Conservation (phyloP, 2,329 filamentous ascomycete species). For the Microdochium paspali region DNA sequence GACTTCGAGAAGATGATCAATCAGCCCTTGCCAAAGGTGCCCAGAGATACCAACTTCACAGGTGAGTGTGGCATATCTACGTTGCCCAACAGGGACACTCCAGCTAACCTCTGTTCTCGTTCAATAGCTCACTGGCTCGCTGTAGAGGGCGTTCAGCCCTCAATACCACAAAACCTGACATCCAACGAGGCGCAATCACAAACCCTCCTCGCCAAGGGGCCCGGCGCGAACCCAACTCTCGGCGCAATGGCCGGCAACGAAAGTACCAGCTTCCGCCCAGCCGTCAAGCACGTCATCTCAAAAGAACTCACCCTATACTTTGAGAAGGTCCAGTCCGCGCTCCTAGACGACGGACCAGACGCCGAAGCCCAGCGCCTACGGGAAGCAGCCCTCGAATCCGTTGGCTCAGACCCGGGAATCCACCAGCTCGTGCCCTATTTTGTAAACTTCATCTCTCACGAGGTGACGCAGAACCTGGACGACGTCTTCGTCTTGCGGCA, state of each 20-base stretch:
- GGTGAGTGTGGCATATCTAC: slow-evolving; percentile 39
- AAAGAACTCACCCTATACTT: slow-evolving; percentile 97
- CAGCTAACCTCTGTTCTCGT: slow-evolving; percentile 8
- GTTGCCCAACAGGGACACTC: neutral
- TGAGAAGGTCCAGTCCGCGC: slow-evolving; percentile 82
- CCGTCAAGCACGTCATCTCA: slow-evolving; percentile 91
- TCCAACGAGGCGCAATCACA: slow-evolving; percentile 73
- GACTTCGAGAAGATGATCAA: slow-evolving; percentile 99
- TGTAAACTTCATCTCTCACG: slow-evolving; percentile 88
- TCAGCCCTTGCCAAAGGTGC: slow-evolving; percentile 87
- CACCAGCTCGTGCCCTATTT: slow-evolving; percentile 97
- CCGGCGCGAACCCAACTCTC: slow-evolving; percentile 76
- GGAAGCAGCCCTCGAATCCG: slow-evolving; percentile 73
- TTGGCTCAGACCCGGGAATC: slow-evolving; percentile 81
- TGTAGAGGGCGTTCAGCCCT: slow-evolving; percentile 92
- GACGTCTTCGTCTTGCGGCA: slow-evolving; percentile 81
- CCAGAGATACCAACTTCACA: slow-evolving; percentile 84
- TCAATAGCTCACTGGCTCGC: slow-evolving; percentile 84
- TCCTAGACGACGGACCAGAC: slow-evolving; percentile 81
- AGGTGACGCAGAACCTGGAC: slow-evolving; percentile 88
- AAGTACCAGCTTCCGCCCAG: slow-evolving; percentile 73
- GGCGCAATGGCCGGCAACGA: slow-evolving; percentile 78
- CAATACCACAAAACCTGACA: slow-evolving; percentile 92
- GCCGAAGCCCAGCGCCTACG: slow-evolving; percentile 65
- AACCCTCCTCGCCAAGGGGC: slow-evolving; percentile 82